These are phyloP conservation scores for Saccharomycopsis fibuligera DNA, from an alignment of 805 yeast species.

Conservation along the genomic window DNA sequence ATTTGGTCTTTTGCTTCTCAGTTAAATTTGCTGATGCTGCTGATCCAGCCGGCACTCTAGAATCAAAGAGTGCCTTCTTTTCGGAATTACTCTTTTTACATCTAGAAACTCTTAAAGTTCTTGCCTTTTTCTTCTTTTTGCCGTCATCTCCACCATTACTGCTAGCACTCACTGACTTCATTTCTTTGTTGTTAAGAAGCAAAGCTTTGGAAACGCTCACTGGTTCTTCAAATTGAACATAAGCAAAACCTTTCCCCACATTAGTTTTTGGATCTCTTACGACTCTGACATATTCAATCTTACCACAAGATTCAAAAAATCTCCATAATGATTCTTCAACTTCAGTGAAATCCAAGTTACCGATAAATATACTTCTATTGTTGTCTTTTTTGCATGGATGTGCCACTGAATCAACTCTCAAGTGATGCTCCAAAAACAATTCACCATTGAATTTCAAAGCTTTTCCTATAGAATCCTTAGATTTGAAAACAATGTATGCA, in stretches of 20 bases:
- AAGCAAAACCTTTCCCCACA: constrained; percentile 95
- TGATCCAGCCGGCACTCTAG: constrained; percentile 29
- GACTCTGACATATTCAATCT: constrained; percentile 81
- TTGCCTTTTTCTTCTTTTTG: constrained; percentile 31
- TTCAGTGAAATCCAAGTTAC: constrained; percentile 90
- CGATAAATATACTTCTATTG: constrained; percentile 81
- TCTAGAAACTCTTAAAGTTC: constrained; percentile 74
- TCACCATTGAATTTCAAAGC: constrained; percentile 54
- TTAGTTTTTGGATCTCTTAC: constrained; percentile 91
- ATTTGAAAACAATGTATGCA: constrained; percentile 77
- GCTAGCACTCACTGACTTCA: constrained; percentile 29
- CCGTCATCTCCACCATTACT: constrained; percentile 30
- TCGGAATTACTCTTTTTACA: constrained; percentile 41
- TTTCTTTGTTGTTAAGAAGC: constrained; percentile 63
- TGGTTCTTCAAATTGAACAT: constrained; percentile 79
- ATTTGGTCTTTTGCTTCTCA: constrained; percentile 64
- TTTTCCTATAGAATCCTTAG: constrained; percentile 38
- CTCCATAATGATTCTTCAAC: constrained; percentile 85
- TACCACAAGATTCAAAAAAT: constrained; percentile 60
- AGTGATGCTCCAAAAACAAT: constrained; percentile 63
- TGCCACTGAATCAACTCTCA: constrained; percentile 88
- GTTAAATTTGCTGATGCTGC: constrained; percentile 33
- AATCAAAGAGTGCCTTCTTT: constrained; percentile 18
- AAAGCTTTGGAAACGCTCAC: constrained; percentile 76
- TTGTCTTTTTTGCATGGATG: constrained; percentile 86